Evolutionary conservation across 495 filamentous ascomycete species (phyloP).

Genomic region (Niebla homalea): DNA sequence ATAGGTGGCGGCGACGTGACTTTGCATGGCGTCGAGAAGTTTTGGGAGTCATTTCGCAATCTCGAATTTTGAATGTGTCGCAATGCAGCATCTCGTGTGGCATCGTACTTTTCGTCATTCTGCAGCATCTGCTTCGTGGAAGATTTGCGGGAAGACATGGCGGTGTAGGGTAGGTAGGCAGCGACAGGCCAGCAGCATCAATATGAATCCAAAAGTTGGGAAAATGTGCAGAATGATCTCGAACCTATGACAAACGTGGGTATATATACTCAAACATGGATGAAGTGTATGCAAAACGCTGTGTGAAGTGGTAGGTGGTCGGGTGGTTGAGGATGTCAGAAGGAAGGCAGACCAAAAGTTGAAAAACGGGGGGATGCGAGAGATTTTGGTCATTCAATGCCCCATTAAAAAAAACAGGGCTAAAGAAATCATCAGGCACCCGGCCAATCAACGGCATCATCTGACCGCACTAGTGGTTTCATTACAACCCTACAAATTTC

Average conservation of each 20-base stretch:
- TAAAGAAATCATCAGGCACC: too few species aligned
- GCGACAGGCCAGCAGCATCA: not conserved
- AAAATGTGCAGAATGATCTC: not conserved
- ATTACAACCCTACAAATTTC: too few species aligned
- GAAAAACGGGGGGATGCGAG: not conserved
- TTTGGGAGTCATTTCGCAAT: slow-evolving; percentile 4
- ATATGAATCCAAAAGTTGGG: not conserved
- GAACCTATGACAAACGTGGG: not conserved
- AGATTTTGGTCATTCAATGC: too few species aligned
- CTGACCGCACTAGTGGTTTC: too few species aligned
- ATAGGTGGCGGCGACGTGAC: slow-evolving; percentile 2
- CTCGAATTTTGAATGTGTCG: not conserved
- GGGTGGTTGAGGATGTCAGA: not conserved
- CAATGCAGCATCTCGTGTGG: not conserved
- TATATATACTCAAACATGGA: slow-evolving; percentile 3
- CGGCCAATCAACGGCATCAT: too few species aligned
- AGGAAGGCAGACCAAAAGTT: slow-evolving; percentile 7
- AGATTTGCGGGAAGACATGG: slow-evolving; percentile 3
- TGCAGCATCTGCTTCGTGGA: not conserved
- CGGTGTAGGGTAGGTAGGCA: slow-evolving; percentile 1
- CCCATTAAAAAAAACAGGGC: too few species aligned
- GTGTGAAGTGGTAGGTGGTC: not conserved
- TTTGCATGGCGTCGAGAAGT: not conserved
- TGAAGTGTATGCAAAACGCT: not conserved
- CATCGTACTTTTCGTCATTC: not conserved